These are phyloP conservation scores for Decorospora gaudefroyi DNA, from an alignment of 2,329 filamentous ascomycete genomes.

Conservation along the genomic window DNA sequence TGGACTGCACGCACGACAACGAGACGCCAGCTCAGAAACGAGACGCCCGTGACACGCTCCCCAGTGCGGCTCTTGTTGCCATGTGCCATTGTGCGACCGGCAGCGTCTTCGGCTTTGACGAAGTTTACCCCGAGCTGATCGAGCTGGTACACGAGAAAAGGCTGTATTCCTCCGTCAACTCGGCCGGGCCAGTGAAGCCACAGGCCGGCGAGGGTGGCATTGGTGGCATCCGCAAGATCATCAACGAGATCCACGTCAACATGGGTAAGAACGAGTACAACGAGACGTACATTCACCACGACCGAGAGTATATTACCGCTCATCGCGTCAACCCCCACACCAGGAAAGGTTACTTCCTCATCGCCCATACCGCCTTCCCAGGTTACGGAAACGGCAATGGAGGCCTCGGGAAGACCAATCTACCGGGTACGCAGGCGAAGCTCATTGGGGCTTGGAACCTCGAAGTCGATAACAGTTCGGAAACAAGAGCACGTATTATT, in stretches of 20 bases:
- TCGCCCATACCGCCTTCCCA: slow-evolving; percentile 94
- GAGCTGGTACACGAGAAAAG: slow-evolving; percentile 90
- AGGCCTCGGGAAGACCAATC: slow-evolving; percentile 74
- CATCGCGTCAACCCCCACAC: slow-evolving; percentile 92
- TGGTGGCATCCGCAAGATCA: slow-evolving; percentile 83
- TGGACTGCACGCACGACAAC: slow-evolving; percentile 99
- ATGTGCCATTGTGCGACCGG: slow-evolving; percentile 96
- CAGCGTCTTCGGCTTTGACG: slow-evolving; percentile 97
- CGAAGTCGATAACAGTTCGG: slow-evolving; percentile 78
- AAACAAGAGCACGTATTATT: slow-evolving; percentile 66
- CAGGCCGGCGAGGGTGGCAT: slow-evolving; percentile 81
- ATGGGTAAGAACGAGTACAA: slow-evolving; percentile 96
- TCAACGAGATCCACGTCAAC: slow-evolving; percentile 91
- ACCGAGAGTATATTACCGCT: slow-evolving; percentile 93
- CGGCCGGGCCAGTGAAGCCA: slow-evolving; percentile 62
- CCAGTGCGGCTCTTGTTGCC: slow-evolving; percentile 89
- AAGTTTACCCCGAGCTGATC: slow-evolving; percentile 91
- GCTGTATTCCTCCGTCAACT: slow-evolving; percentile 78
- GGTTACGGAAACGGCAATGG: slow-evolving; percentile 86
- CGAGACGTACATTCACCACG: slow-evolving; percentile 95
- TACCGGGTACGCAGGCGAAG: slow-evolving; percentile 82
- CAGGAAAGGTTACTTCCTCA: slow-evolving; percentile 90
- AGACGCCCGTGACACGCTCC: slow-evolving; percentile 88
- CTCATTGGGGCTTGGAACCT: slow-evolving; percentile 90
- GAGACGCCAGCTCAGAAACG: slow-evolving; percentile 94